phyloP scores from a whole-genome alignment of 768 basidiomycete genomes.

The Daedalea quercina region DNA sequence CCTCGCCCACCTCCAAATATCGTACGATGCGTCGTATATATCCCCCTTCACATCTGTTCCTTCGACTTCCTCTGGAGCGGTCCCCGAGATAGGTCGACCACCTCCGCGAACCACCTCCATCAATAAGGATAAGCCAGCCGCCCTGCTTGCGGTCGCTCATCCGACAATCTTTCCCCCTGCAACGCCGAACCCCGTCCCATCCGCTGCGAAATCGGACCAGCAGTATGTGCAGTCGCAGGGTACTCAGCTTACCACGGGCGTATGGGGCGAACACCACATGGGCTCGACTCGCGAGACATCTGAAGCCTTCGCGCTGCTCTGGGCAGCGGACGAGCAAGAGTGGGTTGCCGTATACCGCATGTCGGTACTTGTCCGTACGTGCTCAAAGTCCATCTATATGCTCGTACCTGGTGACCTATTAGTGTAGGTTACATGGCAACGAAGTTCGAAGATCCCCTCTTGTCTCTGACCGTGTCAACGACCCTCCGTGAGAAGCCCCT shows the following conservation, averaged over 20 bases:
- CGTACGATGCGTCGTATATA: slow-evolving; percentile 79
- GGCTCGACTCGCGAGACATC: slow-evolving; percentile 11
- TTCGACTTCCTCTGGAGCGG: slow-evolving; percentile 27
- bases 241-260: slow-evolving; percentile 57
- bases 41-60: slow-evolving; percentile 34
- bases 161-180: slow-evolving; percentile 71
- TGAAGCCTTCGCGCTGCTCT: slow-evolving; percentile 62
- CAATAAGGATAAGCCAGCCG: slow-evolving; percentile 27
- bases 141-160: slow-evolving; percentile 27
- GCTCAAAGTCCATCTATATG: background rate
- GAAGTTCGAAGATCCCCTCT: slow-evolving; percentile 61
- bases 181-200: slow-evolving; percentile 82
- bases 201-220: slow-evolving; percentile 63
- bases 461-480: slow-evolving; percentile 80
- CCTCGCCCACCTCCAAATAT: slow-evolving; percentile 65
- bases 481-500: slow-evolving; percentile 81
- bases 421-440: slow-evolving; percentile 40
- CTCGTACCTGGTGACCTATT: background rate
- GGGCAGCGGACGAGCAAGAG: slow-evolving; percentile 47
- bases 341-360: slow-evolving; percentile 85
- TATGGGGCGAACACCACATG: slow-evolving; percentile 63
- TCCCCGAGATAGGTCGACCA: slow-evolving; percentile 18
- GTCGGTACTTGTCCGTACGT: slow-evolving; percentile 73
- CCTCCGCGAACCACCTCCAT: slow-evolving; percentile 53
- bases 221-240: slow-evolving; percentile 78